Evolutionary conservation across 2,329 filamentous ascomycete species (phyloP).

Genomic region (Chrysoporthe austroafricana): DNA sequence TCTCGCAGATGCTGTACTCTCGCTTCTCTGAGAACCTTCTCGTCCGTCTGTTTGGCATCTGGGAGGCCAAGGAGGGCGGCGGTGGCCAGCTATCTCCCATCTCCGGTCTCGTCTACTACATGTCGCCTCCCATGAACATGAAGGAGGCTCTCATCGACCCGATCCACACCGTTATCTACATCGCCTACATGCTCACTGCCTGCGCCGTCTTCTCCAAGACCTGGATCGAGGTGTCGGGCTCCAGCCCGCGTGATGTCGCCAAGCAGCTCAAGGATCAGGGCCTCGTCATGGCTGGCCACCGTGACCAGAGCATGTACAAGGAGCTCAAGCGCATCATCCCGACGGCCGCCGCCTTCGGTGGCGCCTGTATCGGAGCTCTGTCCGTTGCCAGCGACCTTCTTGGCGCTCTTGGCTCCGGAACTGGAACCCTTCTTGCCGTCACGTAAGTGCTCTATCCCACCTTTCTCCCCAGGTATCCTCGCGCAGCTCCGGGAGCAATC

Average conservation of each 20-base stretch:
- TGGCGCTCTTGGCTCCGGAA: constrained; percentile 93
- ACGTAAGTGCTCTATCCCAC: constrained; percentile 69
- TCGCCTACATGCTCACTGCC: constrained; percentile 95
- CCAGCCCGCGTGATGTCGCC: constrained; percentile 94
- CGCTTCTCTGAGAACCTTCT: constrained; percentile 99
- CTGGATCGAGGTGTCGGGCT: constrained; percentile 99
- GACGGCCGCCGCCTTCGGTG: constrained; percentile 95
- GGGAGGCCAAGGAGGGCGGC: constrained; percentile 95
- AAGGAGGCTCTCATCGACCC: constrained; percentile 96
- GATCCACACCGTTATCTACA: constrained; percentile 94
- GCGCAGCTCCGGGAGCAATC: constrained; percentile 37
- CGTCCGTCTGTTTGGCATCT: constrained; percentile 95
- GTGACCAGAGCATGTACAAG: constrained; percentile 99
- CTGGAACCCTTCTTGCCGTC: constrained; percentile 96
- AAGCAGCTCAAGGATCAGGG: constrained; percentile 99
- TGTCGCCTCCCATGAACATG: constrained; percentile 98
- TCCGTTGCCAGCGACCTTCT: constrained; percentile 95
- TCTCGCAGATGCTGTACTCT: constrained; percentile 99
- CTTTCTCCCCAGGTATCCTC: neutral
- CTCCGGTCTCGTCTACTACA: constrained; percentile 98
- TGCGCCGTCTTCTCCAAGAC: constrained; percentile 98
- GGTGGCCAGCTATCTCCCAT: constrained; percentile 93
- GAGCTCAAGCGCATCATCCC: constrained; percentile 99
- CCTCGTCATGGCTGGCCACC: constrained; percentile 98
- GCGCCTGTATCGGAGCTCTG: constrained; percentile 97